Conservation (phyloP, 2,329 filamentous ascomycete genomes). For the Phoma sp. region DNA sequence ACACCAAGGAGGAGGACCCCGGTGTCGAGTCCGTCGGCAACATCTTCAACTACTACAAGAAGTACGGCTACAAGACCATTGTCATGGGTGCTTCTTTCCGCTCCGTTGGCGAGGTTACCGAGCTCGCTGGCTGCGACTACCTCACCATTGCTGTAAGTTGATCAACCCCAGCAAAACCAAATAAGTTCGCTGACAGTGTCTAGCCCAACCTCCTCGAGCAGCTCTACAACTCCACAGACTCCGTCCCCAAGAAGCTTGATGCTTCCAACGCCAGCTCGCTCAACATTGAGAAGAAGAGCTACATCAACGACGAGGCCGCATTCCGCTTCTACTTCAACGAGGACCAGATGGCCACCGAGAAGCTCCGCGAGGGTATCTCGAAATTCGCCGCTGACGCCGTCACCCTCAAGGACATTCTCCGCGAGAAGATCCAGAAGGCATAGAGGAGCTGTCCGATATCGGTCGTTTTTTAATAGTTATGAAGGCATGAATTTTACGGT, state of each 20-base stretch:
- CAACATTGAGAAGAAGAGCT: conserved; percentile 84
- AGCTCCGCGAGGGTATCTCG: conserved; percentile 98
- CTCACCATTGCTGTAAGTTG: conserved; percentile 86
- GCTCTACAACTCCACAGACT: conserved; percentile 79
- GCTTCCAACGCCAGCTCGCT: conserved; percentile 68
- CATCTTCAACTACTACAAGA: conserved; percentile 99
- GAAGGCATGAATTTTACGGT: conserved; percentile 31
- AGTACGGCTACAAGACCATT: conserved; percentile 98
- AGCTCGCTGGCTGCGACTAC: conserved; percentile 98
- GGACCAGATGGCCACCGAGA: conserved; percentile 99
- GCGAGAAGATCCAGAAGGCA: conserved; percentile 72
- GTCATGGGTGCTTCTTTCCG: conserved; percentile 99
- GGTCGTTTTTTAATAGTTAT: conserved; percentile 25
- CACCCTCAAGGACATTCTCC: conserved; percentile 90
- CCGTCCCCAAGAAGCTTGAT: conserved; percentile 93
- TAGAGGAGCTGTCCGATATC: conserved; percentile 39
- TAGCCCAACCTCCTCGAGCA: conserved; percentile 93
- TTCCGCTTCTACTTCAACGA: conserved; percentile 99
- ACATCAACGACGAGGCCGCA: conserved; percentile 83
- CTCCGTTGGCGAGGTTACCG: conserved; percentile 94
- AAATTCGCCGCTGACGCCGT: conserved; percentile 97
- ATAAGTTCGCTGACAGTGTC: conserved; percentile 20
- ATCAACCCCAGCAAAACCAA: not conserved
- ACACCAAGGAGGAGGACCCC: conserved; percentile 86
- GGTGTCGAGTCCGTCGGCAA: conserved; percentile 90